Percentiles rank a stretch among this genome's conserved stretches.
Evolutionary conservation across 352 stramenopile species (phyloP).

Genomic region (Pythium phragmiticola): DNA sequence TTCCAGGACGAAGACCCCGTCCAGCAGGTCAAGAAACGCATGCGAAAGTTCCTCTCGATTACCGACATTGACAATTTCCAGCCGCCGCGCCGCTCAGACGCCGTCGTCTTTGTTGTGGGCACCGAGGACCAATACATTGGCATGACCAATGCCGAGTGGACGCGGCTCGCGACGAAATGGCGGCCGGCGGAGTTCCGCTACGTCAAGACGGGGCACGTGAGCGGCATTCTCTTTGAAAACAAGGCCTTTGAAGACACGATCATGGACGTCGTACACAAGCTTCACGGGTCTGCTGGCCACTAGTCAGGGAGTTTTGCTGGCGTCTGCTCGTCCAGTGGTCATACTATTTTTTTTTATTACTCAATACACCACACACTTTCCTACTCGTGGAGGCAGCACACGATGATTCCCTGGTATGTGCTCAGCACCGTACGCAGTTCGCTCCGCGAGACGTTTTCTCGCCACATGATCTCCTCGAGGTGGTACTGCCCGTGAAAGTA

Average conservation of each 20-base stretch:
- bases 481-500: conserved; percentile 89
- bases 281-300: conserved; percentile 10
- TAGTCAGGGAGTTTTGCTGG: not conserved
- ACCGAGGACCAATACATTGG: conserved; percentile 83
- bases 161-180: conserved; percentile 59
- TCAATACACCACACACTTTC: not conserved
- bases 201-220: conserved; percentile 75
- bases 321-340: too few species aligned
- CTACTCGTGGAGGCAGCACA: conserved; percentile 79
- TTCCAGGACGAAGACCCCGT: conserved; percentile 50
- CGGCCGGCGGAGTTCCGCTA: conserved; percentile 50
- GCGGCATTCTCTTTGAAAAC: conserved; percentile 72
- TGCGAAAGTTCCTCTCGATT: conserved; percentile 78
- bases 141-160: conserved; percentile 56
- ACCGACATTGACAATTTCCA: conserved; percentile 84
- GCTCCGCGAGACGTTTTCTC: conserved; percentile 79
- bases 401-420: conserved; percentile 85
- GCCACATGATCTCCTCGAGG: conserved; percentile 90
- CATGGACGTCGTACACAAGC: conserved; percentile 48
- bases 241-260: conserved; percentile 71
- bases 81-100: conserved; percentile 56
- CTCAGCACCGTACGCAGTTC: conserved; percentile 78
- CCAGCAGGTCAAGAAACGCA: conserved; percentile 70
- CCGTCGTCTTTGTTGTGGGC: conserved; percentile 71
- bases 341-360: too few species aligned